Conservation (phyloP, 768 basidiomycete genomes). For the Hemileccinum rubropunctum region DNA sequence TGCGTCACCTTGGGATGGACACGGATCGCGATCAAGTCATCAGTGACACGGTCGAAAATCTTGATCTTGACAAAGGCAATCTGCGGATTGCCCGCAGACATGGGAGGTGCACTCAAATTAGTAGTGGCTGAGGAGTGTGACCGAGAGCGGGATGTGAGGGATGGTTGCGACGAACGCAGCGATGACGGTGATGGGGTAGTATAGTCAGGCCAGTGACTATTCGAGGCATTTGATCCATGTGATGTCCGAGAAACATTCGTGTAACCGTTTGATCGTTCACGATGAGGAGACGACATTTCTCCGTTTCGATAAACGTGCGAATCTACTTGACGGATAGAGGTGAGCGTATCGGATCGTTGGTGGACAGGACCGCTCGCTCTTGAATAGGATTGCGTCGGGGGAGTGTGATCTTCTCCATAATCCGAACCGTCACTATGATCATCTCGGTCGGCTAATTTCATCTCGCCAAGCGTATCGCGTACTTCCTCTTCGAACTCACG, state of each 20-base stretch:
- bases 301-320: constrained; percentile 32
- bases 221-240: constrained; percentile 28
- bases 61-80: constrained; percentile 97
- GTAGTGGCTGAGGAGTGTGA: constrained; percentile 52
- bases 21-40: constrained; percentile 95
- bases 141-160: constrained; percentile 50
- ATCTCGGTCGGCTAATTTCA: constrained; percentile 47
- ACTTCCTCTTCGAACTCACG: constrained; percentile 43
- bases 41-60: constrained; percentile 89
- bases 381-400: constrained; percentile 37
- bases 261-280: constrained; percentile 31
- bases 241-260: constrained; percentile 26
- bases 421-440: constrained; percentile 62
- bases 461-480: constrained; percentile 46
- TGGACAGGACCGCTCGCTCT: constrained; percentile 35
- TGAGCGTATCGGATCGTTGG: constrained; percentile 47
- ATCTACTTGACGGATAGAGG: constrained; percentile 38
- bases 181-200: constrained; percentile 46
- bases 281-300: constrained; percentile 30
- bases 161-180: constrained; percentile 50
- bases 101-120: constrained; percentile 62
- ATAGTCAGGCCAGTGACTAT: constrained; percentile 27
- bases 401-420: constrained; percentile 50
- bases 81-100: constrained; percentile 75
- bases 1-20: constrained; percentile 92